Evolutionary conservation across 2,329 filamentous ascomycete genomes (phyloP).

Genomic region (Colletotrichum sp.): DNA sequence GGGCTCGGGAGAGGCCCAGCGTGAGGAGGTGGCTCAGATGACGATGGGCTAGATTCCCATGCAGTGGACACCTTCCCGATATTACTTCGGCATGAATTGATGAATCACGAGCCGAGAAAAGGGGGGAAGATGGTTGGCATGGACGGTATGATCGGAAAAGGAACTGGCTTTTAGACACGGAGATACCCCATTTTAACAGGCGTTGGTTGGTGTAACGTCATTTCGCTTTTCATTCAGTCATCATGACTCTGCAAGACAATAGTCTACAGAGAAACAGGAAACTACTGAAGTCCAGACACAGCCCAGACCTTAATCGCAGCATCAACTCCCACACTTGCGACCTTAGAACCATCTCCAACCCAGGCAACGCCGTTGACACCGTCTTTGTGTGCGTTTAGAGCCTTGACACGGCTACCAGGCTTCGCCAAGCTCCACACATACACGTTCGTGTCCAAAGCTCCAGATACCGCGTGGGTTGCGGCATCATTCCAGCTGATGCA

Average conservation of each 20-base stretch:
- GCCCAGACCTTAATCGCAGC: conserved; percentile 91
- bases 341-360: conserved; percentile 67
- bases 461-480: conserved; percentile 81
- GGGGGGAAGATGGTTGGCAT: not conserved
- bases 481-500: conserved; percentile 77
- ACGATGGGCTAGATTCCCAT: conserved; percentile 38
- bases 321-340: conserved; percentile 85
- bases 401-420: conserved; percentile 85
- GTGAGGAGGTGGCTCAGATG: conserved; percentile 43
- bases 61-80: not conserved
- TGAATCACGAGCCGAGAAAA: not conserved
- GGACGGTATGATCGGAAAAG: not conserved
- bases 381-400: conserved; percentile 91
- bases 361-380: conserved; percentile 89
- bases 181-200: conserved; percentile 9
- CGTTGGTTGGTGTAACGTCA: conserved; percentile 7
- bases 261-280: not conserved
- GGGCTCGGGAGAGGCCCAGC: conserved; percentile 28
- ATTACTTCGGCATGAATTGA: not conserved
- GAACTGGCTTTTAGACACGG: not conserved
- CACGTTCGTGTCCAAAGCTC: conserved; percentile 88
- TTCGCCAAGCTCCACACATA: conserved; percentile 88
- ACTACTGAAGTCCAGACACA: conserved; percentile 59
- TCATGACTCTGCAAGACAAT: not conserved
- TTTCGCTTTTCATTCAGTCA: conserved; percentile 3